Evolutionary conservation across 345 rosid species (phyloP).

Genomic region (Fremontodendron californicum): DNA sequence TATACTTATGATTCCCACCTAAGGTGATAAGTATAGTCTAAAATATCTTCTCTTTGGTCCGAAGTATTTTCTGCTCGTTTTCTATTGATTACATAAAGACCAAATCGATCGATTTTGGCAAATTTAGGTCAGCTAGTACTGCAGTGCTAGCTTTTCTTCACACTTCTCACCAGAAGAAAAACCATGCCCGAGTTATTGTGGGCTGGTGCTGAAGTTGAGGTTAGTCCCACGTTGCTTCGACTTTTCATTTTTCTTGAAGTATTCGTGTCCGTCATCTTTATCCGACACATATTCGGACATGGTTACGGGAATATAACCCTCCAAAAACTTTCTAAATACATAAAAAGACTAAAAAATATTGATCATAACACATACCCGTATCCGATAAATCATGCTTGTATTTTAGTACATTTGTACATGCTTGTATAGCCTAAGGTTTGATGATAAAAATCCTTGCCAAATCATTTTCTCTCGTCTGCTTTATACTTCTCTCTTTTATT

Average conservation of each 20-base stretch:
- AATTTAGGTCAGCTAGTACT: constrained; percentile 9
- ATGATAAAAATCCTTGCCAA: not conserved
- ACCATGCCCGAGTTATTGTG: constrained; percentile 22
- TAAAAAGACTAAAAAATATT: no score
- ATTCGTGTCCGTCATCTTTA: no score
- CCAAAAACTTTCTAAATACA: no score
- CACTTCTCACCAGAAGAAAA: constrained; percentile 18
- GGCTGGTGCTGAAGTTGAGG: constrained; percentile 30
- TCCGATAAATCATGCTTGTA: no score
- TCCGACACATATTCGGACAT: no score
- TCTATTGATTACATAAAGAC: constrained; percentile 17
- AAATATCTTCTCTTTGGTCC: not conserved
- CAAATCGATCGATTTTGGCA: constrained; percentile 11
- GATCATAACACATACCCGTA: no score
- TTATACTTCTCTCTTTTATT: no score
- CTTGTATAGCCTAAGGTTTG: constrained; percentile 31
- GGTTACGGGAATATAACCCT: no score
- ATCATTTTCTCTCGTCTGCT: not conserved
- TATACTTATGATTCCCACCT: constrained; percentile 46
- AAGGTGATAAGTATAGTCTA: constrained; percentile 12
- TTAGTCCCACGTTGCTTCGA: no score
- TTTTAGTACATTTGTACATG: constrained; percentile 35
- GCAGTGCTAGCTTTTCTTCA: constrained; percentile 23
- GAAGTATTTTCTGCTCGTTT: not conserved
- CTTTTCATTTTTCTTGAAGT: no score